Conservation (phyloP, 306 rosid species). For the Biancaea sappan region DNA sequence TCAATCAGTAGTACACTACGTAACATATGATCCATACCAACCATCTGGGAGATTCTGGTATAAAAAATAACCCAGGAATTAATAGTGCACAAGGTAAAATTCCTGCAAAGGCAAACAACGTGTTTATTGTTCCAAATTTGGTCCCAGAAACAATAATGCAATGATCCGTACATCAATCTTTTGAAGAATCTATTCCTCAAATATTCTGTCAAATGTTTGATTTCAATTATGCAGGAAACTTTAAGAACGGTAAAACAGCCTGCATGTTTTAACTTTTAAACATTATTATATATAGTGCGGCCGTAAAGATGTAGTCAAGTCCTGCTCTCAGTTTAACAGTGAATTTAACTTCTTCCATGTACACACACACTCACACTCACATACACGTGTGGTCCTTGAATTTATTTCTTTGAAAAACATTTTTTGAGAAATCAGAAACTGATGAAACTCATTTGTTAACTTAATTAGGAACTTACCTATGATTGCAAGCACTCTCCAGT, state of each 20-base stretch:
- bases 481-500: slow-evolving; percentile 81
- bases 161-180: slow-evolving; percentile 13
- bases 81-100: slow-evolving; percentile 79
- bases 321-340: too few species aligned
- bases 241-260: neutral
- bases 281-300: neutral
- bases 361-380: too few species aligned
- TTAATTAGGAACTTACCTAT: slow-evolving; percentile 42
- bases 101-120: slow-evolving; percentile 55
- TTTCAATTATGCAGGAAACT: slow-evolving; percentile 2
- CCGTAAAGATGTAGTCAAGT: neutral
- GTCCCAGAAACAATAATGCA: slow-evolving; percentile 23
- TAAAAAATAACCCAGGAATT: slow-evolving; percentile 82
- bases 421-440: neutral
- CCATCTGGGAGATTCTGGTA: slow-evolving; percentile 96
- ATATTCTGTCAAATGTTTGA: neutral
- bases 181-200: neutral
- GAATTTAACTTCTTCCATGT: too few species aligned
- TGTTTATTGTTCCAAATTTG: neutral
- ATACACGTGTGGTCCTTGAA: neutral
- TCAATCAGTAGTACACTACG: slow-evolving; percentile 22
- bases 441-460: too few species aligned
- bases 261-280: neutral
- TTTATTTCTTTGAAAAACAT: neutral
- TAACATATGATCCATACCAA: slow-evolving; percentile 59